Base-by-base conservation (phyloP, 139 green algal species). In the Deuterostichococcus epilithicus region DNA sequence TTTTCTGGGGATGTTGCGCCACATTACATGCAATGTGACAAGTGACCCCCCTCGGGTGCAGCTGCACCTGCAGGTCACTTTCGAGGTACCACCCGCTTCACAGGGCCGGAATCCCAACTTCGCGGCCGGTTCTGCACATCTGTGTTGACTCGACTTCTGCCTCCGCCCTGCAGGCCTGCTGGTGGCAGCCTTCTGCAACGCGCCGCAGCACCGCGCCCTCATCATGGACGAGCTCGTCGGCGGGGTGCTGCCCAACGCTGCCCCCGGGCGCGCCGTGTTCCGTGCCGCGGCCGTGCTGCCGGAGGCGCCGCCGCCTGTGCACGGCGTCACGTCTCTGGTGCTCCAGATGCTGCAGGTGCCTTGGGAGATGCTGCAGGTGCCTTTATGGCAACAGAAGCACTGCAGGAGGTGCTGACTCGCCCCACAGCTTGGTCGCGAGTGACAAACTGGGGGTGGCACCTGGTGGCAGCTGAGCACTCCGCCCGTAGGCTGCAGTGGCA, bases 301-400 rank as follows among this genome's bases (percentile, higher is more conserved):
- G 70, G 52, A 80, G 15, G 58, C 37, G 20, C 37, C 66, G 42
- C 52, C 81, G 10, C 69, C 58, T 70, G 88, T 95, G 26, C 85
- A 90, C 74, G 78, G 90, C 60, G 36, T 84, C 4, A 84, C 83
- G 0, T 90, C 91, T 2, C 77, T 92, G 22, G 37, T 96, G 65
- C 67, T 94, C 77, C 87, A 93, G 78, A 84, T 93, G 80, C 73
- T 96, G 44, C 88, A 95, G 88, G 85, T 84, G 36, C n/a, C n/a
- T n/a, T n/a, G n/a, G n/a, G n/a, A n/a, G n/a, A n/a, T n/a, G n/a
- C n/a, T n/a, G n/a, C n/a, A n/a, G n/a, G n/a, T n/a, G n/a, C n/a
- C n/a, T n/a, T n/a, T n/a, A n/a, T n/a, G n/a, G n/a, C n/a, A n/a
- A n/a, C n/a, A n/a, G n/a, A n/a, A n/a, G n/a, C n/a, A n/a, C n/a